Conservation (phyloP, 2,329 filamentous ascomycete genomes). For the Alternaria alternata region DNA sequence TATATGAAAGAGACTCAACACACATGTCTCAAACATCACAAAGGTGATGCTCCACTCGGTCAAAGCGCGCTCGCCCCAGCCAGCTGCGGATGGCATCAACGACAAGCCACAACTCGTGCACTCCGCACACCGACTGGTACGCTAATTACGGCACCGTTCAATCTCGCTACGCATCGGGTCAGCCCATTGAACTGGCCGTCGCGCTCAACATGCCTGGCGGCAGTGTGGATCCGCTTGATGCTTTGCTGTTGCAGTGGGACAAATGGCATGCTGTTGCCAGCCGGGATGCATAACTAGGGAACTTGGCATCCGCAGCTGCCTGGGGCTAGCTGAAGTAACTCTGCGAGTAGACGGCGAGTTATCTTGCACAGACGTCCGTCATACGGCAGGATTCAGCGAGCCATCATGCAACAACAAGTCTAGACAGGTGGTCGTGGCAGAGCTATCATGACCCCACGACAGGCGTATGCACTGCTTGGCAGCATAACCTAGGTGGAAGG, state of each 20-base stretch:
- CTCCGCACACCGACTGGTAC: slow-evolving; percentile 24
- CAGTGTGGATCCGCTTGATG: slow-evolving; percentile 20
- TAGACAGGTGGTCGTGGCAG: slow-evolving; percentile 18
- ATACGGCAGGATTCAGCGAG: slow-evolving; percentile 21
- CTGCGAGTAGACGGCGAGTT: slow-evolving; percentile 5
- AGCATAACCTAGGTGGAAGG: slow-evolving; percentile 17
- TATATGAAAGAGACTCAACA: slow-evolving; percentile 30
- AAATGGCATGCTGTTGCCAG: slow-evolving; percentile 6
- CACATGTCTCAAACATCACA: slow-evolving; percentile 20
- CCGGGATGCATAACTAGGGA: slow-evolving; percentile 11
- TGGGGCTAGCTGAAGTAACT: neutral
- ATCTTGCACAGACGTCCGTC: slow-evolving; percentile 11
- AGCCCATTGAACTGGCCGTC: slow-evolving; percentile 15
- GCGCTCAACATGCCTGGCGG: slow-evolving; percentile 14
- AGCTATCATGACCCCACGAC: slow-evolving; percentile 1
- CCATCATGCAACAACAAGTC: slow-evolving; percentile 17
- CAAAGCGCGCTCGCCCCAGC: slow-evolving; percentile 20
- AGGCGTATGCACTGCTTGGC: slow-evolving; percentile 23
- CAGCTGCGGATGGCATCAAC: slow-evolving; percentile 28
- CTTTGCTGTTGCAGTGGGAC: slow-evolving; percentile 17
- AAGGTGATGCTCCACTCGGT: slow-evolving; percentile 16
- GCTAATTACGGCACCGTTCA: slow-evolving; percentile 27
- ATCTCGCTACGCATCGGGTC: slow-evolving; percentile 24
- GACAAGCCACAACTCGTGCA: slow-evolving; percentile 24
- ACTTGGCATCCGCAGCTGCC: slow-evolving; percentile 22